Evolutionary conservation across 2,329 filamentous ascomycete genomes (phyloP), one percentile per base, ranked within the genome.

Genomic region (Amesomyces nigricolor): DNA sequence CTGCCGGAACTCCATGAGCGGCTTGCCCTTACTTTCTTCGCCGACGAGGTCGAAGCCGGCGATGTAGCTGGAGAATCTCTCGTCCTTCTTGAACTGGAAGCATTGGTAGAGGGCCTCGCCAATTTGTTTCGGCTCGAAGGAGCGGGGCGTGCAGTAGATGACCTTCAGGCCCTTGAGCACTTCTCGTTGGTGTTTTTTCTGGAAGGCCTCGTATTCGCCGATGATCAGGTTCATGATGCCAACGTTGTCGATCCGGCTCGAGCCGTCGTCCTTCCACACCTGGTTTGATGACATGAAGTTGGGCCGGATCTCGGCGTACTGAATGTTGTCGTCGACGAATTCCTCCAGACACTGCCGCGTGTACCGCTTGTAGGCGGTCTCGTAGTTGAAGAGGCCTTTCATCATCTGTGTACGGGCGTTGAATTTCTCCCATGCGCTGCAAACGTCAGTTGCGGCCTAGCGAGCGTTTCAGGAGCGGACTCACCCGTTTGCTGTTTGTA

Each of bases 41-140:
- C 85, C 85, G 0, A 88, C 82, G 5, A 89, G 76, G 66, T 89
- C 85, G 56, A 87, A 89, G 1, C 85, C 85, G 57, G 85, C 87
- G 16, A 88, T 83, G 59, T 85, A 78, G 13, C 79, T 58, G 0
- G 75, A 78, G 66, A 78, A 86, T 11, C 71, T 61, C 52, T 69
- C 57, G 11, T 58, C 9, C 39, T 68, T 58, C 68, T 87, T 87
- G 61, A 88, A 76, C 7, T 72, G 64, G 14, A 86, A 72, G 63
- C 85, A 88, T 63, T 88, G 80, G 11, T 76, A 66, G 30, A 88
- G 75, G 2, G 84, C 79, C 1, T 62, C 63, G 46, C 72, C 65
- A 54, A 88, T 80, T 47, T 72, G 64, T 0, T 66, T 51, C 3
- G 70, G 73, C 0, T 70, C 62, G 47, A 87, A 85, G 0, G 80